Conservation (phyloP, 768 basidiomycete genomes). For the Clitopilus passeckerianus region DNA sequence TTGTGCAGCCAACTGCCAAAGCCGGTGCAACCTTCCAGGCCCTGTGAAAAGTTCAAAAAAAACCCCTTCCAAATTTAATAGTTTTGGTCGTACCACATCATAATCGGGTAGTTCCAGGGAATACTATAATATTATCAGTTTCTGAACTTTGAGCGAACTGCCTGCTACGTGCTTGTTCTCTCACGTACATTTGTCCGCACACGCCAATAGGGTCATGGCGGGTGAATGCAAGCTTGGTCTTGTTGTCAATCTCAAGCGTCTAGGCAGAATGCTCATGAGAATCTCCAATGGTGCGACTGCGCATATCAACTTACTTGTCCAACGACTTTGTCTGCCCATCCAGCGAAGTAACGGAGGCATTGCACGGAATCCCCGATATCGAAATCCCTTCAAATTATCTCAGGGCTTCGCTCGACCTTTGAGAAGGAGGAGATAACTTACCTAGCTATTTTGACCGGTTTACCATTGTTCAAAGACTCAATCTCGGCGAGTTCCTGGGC, state of each 20-base stretch:
- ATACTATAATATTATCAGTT: constrained; percentile 42
- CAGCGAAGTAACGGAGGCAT: constrained; percentile 88
- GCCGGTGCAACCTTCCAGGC: constrained; percentile 94
- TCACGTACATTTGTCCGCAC: constrained; percentile 79
- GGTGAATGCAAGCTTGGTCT: constrained; percentile 79
- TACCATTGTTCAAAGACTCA: constrained; percentile 88
- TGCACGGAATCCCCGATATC: constrained; percentile 77
- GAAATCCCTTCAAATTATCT: constrained; percentile 48
- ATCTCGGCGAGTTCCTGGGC: constrained; percentile 77
- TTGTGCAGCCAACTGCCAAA: constrained; percentile 85
- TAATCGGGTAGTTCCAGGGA: constrained; percentile 92
- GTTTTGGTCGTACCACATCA: constrained; percentile 57
- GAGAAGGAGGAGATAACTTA: constrained; percentile 6
- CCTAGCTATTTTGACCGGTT: constrained; percentile 61
- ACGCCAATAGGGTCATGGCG: constrained; percentile 92
- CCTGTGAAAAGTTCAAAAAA: constrained; percentile 28
- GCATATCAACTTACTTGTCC: constrained; percentile 62
- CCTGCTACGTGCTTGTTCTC: neutral
- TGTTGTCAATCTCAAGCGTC: constrained; percentile 79
- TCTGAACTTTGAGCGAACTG: neutral
- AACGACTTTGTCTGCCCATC: constrained; percentile 91
- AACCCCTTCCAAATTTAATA: neutral
- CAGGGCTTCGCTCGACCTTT: neutral
- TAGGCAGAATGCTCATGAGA: constrained; percentile 18
- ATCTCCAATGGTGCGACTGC: neutral